Percentiles rank a stretch among this genome's conserved stretches.
Conservation (phyloP, 2,329 filamentous ascomycete genomes). For the Aspergillus aculeatinus region DNA sequence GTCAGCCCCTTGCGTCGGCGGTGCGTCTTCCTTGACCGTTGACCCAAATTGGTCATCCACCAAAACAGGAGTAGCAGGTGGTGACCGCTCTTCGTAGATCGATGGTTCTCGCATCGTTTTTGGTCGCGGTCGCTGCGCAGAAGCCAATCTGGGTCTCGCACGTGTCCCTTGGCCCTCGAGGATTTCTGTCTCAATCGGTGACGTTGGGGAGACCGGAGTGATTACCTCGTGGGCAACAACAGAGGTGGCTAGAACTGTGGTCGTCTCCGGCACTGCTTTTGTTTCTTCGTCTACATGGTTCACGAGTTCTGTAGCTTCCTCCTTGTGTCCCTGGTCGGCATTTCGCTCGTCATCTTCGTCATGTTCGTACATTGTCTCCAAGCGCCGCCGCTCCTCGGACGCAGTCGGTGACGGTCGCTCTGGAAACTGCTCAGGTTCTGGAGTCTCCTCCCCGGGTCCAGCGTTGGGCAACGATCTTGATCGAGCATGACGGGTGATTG, state of each 20-base stretch:
- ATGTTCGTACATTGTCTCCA: constrained; percentile 41
- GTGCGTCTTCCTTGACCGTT: background rate
- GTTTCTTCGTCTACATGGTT: background rate
- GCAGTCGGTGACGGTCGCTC: constrained; percentile 26
- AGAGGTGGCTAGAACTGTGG: constrained; percentile 18
- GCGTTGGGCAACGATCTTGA: constrained; percentile 53
- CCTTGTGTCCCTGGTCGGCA: background rate
- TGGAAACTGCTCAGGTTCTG: constrained; percentile 14
- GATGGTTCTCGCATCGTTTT: constrained; percentile 17
- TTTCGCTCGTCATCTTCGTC: constrained; percentile 30
- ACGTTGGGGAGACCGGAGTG: constrained; percentile 21
- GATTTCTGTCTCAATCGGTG: constrained; percentile 26
- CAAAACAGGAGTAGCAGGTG: constrained; percentile 17
- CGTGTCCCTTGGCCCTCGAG: constrained; percentile 35
- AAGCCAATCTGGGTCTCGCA: constrained; percentile 30
- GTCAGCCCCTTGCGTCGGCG: constrained; percentile 29
- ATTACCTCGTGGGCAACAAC: constrained; percentile 20
- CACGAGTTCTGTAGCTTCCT: background rate
- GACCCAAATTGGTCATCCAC: constrained; percentile 14
- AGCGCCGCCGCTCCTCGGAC: constrained; percentile 29
- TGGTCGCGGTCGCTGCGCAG: constrained; percentile 32
- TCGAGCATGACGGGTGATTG: constrained; percentile 37
- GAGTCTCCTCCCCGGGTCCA: constrained; percentile 21
- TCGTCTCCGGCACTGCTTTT: constrained; percentile 18
- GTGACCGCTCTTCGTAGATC: constrained; percentile 20